Conservation (phyloP, 179 eudicot genomes). For the Pouteria campechiana region DNA sequence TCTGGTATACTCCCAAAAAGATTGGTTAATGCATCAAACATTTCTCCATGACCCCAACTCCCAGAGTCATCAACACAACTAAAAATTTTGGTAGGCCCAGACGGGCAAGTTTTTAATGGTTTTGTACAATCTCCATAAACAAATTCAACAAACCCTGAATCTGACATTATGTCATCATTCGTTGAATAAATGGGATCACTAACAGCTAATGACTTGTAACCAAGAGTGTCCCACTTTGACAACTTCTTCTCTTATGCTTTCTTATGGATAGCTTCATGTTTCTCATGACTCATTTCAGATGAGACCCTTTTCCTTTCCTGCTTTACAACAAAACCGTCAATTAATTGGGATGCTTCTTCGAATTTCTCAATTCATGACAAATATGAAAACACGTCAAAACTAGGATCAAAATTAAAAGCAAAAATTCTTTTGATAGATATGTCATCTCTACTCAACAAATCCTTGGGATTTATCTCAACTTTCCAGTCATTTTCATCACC, state of each 20-base stretch:
- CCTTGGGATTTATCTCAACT: conserved; percentile 35
- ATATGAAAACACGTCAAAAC: conserved; percentile 81
- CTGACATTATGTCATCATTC: conserved; percentile 39
- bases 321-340: conserved; percentile 22
- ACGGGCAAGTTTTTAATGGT: conserved; percentile 42
- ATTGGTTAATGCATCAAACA: conserved; percentile 75
- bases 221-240: conserved; percentile 81
- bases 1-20: conserved; percentile 50
- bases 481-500: conserved; percentile 32
- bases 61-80: conserved; percentile 96
- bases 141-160: conserved; percentile 64
- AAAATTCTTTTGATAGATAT: conserved; percentile 15
- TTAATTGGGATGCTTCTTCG: conserved; percentile 36
- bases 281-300: conserved; percentile 45
- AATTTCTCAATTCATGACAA: conserved; percentile 77
- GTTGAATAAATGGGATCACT: conserved; percentile 33
- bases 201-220: conserved; percentile 61
- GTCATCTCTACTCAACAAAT: conserved; percentile 20
- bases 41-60: conserved; percentile 87
- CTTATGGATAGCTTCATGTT: conserved; percentile 60
- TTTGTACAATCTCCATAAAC: conserved; percentile 87
- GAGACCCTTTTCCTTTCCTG: conserved; percentile 35
- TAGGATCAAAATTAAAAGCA: conserved; percentile 33
- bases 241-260: conserved; percentile 71
- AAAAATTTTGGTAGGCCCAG: conserved; percentile 64